Conservation (phyloP, 2,329 filamentous ascomycete species). For the Aspergillus viridinutans region DNA sequence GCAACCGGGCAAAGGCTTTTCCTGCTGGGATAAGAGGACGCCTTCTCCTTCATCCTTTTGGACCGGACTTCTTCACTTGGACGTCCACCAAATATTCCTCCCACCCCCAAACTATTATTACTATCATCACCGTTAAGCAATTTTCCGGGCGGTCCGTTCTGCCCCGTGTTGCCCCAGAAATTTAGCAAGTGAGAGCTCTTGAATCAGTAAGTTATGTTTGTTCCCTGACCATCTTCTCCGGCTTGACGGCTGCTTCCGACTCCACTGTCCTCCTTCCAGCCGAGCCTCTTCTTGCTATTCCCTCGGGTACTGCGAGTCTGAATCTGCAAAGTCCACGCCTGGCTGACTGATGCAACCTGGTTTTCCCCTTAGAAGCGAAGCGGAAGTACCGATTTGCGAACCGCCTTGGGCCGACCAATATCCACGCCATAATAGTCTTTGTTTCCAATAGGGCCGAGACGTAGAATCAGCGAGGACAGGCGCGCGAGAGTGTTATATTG, state of each 20-base stretch:
- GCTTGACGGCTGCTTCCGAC: conserved; percentile 14
- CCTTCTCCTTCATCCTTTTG: conserved; percentile 1
- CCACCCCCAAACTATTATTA: neutral
- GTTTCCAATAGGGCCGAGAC: neutral
- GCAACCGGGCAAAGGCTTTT: conserved; percentile 22
- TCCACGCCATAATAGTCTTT: neutral
- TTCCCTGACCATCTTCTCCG: conserved; percentile 3
- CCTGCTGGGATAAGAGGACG: conserved; percentile 18
- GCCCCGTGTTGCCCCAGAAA: conserved; percentile 10
- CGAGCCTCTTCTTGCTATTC: conserved; percentile 22
- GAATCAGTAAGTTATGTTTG: neutral
- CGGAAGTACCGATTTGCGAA: conserved; percentile 8
- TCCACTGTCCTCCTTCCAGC: conserved; percentile 35
- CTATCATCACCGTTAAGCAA: conserved; percentile 3
- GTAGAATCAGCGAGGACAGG: neutral
- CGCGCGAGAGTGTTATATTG: conserved; percentile 5
- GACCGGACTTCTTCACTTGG: neutral
- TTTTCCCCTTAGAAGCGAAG: conserved; percentile 3
- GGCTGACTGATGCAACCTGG: neutral
- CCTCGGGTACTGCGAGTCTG: conserved; percentile 27
- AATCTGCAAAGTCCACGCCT: neutral
- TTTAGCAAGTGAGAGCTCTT: neutral
- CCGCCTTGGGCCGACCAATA: conserved; percentile 2
- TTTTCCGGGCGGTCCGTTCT: conserved; percentile 22
- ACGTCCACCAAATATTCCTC: conserved; percentile 7